These are phyloP conservation scores for Cucurbita pepo DNA, from an alignment of 306 rosid species.

Conservation along the genomic window DNA sequence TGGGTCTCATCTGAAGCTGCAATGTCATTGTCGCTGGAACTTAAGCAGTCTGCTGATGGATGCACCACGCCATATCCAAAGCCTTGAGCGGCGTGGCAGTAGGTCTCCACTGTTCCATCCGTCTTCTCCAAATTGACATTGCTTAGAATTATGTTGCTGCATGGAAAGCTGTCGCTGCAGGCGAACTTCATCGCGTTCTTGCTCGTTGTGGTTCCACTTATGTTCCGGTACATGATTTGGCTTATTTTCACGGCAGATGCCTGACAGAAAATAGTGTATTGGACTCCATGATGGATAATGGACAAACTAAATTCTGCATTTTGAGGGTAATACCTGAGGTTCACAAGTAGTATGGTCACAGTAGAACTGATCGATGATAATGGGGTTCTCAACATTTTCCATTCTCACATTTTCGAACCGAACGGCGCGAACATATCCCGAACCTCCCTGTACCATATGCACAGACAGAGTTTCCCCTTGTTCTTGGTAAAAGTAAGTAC, in stretches of 20 bases:
- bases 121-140: slow-evolving; percentile 61
- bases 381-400: slow-evolving; percentile 76
- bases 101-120: slow-evolving; percentile 79
- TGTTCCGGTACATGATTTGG: slow-evolving; percentile 56
- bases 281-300: not conserved
- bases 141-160: slow-evolving; percentile 65
- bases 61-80: slow-evolving; percentile 60
- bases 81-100: slow-evolving; percentile 88
- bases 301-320: not conserved
- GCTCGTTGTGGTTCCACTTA: slow-evolving; percentile 73
- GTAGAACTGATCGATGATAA: slow-evolving; percentile 88
- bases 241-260: slow-evolving; percentile 64
- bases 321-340: slow-evolving; percentile 49
- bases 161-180: slow-evolving; percentile 80
- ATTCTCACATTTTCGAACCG: slow-evolving; percentile 76
- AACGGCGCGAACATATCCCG: slow-evolving; percentile 75
- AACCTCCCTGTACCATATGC: slow-evolving; percentile 57
- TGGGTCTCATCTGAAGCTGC: not conserved
- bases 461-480: not conserved
- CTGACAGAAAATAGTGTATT: slow-evolving; percentile 18
- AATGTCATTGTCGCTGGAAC: slow-evolving; percentile 30
- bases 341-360: slow-evolving; percentile 70
- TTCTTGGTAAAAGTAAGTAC: not conserved
- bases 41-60: slow-evolving; percentile 96
- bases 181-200: slow-evolving; percentile 72